A percentile compares a stretch with the other conserved stretches of the same genome.
Evolutionary conservation across 192 early-diverging fungal species (phyloP).

Genomic region (Spizellomyces punctatus): DNA sequence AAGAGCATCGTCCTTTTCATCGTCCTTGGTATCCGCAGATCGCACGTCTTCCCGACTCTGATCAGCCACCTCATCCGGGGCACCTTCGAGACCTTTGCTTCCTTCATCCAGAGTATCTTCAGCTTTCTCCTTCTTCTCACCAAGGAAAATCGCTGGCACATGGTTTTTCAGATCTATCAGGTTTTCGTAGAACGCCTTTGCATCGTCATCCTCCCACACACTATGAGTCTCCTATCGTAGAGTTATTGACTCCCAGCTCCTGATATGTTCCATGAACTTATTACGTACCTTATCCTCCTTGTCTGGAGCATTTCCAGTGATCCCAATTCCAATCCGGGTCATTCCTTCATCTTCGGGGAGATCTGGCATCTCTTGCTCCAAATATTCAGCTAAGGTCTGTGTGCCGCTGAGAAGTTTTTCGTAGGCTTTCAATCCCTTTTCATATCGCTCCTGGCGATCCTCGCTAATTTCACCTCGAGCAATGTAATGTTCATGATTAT

Average conservation of each 20-base stretch:
- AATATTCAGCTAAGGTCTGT: conserved; percentile 70
- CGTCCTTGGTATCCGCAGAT: background rate
- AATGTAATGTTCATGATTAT: conserved; percentile 80
- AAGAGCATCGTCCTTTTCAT: conserved; percentile 18
- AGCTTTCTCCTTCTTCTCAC: conserved; percentile 37
- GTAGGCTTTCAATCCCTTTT: conserved; percentile 67
- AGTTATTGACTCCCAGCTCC: background rate
- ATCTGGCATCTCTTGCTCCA: conserved; percentile 76
- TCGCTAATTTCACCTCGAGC: conserved; percentile 79
- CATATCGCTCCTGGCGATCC: conserved; percentile 73
- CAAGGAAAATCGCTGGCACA: conserved; percentile 85
- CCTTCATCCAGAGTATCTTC: conserved; percentile 19
- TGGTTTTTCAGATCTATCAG: conserved; percentile 75
- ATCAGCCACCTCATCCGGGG: conserved; percentile 20
- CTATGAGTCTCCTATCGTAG: conserved; percentile 28
- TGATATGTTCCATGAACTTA: too few relatives aligned
- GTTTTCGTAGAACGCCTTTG: conserved; percentile 85
- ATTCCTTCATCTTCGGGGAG: conserved; percentile 73
- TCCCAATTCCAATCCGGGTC: conserved; percentile 39
- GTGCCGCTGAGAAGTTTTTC: conserved; percentile 66
- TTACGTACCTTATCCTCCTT: conserved; percentile 12
- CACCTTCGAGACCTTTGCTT: conserved; percentile 21
- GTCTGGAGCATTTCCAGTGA: conserved; percentile 26
- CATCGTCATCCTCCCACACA: conserved; percentile 95
- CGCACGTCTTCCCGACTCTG: conserved; percentile 2